Evolutionary conservation across 352 stramenopile genomes (phyloP).

Genomic region (Globisporangium lucens): DNA sequence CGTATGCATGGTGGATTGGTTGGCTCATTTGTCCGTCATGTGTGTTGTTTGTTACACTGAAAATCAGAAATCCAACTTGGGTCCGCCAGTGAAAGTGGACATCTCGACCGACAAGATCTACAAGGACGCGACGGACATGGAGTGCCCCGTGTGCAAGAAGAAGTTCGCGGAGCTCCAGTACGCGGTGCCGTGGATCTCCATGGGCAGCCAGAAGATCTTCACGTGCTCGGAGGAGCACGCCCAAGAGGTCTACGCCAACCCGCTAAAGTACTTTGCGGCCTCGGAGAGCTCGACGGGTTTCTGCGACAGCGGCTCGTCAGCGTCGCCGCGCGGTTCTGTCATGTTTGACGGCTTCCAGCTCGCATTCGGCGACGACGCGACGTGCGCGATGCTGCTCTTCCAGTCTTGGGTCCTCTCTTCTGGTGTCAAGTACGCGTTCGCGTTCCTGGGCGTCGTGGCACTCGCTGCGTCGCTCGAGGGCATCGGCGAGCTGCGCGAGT

Average conservation of each 20-base stretch:
- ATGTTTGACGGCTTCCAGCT: slow-evolving; percentile 87
- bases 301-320: slow-evolving; percentile 42
- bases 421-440: slow-evolving; percentile 68
- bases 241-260: slow-evolving; percentile 47
- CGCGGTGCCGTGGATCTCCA: slow-evolving; percentile 71
- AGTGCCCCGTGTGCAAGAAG: slow-evolving; percentile 66
- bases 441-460: slow-evolving; percentile 67
- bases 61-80: slow-evolving; percentile 41
- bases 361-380: slow-evolving; percentile 50
- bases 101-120: slow-evolving; percentile 68
- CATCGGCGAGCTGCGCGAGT: slow-evolving; percentile 53
- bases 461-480: slow-evolving; percentile 67
- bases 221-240: slow-evolving; percentile 65
- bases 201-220: slow-evolving; percentile 72
- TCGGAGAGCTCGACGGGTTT: slow-evolving; percentile 36
- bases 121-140: slow-evolving; percentile 52
- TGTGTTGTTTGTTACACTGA: neutral
- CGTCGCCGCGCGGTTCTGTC: slow-evolving; percentile 48
- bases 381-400: slow-evolving; percentile 76
- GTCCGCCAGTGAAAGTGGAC: slow-evolving; percentile 36
- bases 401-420: slow-evolving; percentile 72
- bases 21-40: slow-evolving; percentile 10
- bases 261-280: slow-evolving; percentile 39
- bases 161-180: slow-evolving; percentile 53
- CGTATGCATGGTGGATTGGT: neutral